Conservation (phyloP, 768 basidiomycete genomes). For the Lactifluus pinguis region DNA sequence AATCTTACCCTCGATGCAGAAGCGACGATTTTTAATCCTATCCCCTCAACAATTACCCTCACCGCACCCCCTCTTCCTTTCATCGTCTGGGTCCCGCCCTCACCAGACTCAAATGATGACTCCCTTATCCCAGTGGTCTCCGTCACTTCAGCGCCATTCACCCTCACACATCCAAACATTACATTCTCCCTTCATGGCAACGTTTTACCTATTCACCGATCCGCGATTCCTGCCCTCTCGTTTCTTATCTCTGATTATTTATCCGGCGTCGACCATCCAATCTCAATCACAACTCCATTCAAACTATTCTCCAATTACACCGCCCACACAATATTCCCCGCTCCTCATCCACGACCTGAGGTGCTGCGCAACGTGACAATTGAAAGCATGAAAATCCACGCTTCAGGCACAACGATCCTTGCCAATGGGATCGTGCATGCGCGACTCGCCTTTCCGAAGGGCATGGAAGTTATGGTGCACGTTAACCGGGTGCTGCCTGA, state of each 20-base stretch:
- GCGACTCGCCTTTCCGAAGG: slow-evolving; percentile 55
- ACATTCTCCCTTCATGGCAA: slow-evolving; percentile 47
- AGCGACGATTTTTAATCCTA: slow-evolving; percentile 52
- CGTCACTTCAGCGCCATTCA: slow-evolving; percentile 46
- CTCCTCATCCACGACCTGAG: slow-evolving; percentile 51
- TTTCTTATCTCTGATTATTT: slow-evolving; percentile 57
- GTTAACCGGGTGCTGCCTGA: slow-evolving; percentile 65
- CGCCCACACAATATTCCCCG: slow-evolving; percentile 49
- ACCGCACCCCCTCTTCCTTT: slow-evolving; percentile 55
- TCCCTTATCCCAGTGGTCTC: slow-evolving; percentile 40
- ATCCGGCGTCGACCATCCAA: slow-evolving; percentile 44
- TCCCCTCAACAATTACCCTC: slow-evolving; percentile 40
- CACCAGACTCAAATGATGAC: slow-evolving; percentile 16
- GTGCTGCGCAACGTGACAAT: slow-evolving; percentile 68
- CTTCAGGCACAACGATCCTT: slow-evolving; percentile 39
- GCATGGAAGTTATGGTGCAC: slow-evolving; percentile 56
- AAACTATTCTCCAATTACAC: slow-evolving; percentile 41
- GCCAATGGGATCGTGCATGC: slow-evolving; percentile 66
- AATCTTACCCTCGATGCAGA: slow-evolving; percentile 32
- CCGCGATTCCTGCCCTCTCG: slow-evolving; percentile 40
- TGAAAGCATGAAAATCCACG: slow-evolving; percentile 62
- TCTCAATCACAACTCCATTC: slow-evolving; percentile 44
- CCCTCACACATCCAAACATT: slow-evolving; percentile 59
- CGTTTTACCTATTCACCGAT: slow-evolving; percentile 42
- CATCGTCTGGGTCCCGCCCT: slow-evolving; percentile 40